Base-by-base conservation (phyloP, 2,329 filamentous ascomycete species). In the Bimuria novae-zelandiae region DNA sequence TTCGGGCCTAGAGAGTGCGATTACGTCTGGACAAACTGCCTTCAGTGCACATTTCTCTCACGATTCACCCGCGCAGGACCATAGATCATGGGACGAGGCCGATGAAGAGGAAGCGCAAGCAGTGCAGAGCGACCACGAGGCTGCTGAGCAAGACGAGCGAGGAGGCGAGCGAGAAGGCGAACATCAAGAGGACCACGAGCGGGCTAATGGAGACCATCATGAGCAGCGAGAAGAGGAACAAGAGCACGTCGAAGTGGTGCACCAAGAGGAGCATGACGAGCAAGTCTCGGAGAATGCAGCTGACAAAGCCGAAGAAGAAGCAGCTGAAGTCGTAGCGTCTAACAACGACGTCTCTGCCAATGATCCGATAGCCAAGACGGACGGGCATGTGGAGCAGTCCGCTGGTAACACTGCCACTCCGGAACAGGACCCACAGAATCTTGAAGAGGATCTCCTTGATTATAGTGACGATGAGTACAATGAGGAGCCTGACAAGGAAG, bases 401-500 rank as follows among this genome's bases (percentile, higher is more conserved):
- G 23, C 17, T 11, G 25, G 21, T 7, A 45, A 41, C 32, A 32
- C 39, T 27, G 51, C 25, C 29, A n/a, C 12, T 29, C 36, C 44
- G 7, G 48, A 51, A 8, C 25, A 55, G 50, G 21, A 56, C 51
- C 36, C 56, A 57, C 40, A 59, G 43, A 56, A 63, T 14, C 54
- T 61, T 30, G 69, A 75, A n/a, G 75, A 73, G 11, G 77, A 80
- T 57, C 53, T 77, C n/a, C 74, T 79, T 60, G 79, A 80, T 54
- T 83, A 81, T 61, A 79, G 79, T 21, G 80, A 83, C 51, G 76
- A 72, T n/a, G 75, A 79, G 33, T 64, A 67, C n/a, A 49, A 61
- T 7, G 37, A 57, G 33, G 49, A 54, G 16, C 52, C 50, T 19
- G 36, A 23, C n/a, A 54, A 58, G 17, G 49, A 51, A 35, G 52